Percentiles rank a stretch among this genome's conserved stretches.
These are phyloP conservation scores for Trichoderma brevicompactum DNA, from an alignment of 2,329 filamentous ascomycete species.

Conservation along the genomic window DNA sequence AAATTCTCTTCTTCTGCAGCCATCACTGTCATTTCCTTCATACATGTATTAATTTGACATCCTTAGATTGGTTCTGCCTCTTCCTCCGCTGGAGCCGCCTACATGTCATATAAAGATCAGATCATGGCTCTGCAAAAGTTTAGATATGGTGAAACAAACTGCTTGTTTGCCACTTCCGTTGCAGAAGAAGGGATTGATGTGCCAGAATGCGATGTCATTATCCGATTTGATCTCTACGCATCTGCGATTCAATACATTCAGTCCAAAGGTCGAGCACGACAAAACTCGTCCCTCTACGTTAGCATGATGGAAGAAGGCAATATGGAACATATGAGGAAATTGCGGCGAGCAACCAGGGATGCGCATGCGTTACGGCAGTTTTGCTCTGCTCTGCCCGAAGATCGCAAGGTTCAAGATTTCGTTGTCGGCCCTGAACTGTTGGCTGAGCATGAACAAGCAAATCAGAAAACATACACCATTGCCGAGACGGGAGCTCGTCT, in stretches of 20 bases:
- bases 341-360: constrained; percentile 64
- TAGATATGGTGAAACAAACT: constrained; percentile 62
- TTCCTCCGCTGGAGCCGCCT: constrained; percentile 55
- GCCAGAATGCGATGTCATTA: constrained; percentile 67
- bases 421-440: constrained; percentile 30
- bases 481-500: constrained; percentile 73
- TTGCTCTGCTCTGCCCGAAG: constrained; percentile 73
- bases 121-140: constrained; percentile 72
- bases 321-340: constrained; percentile 56
- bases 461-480: constrained; percentile 62
- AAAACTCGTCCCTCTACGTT: constrained; percentile 76
- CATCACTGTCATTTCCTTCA: no score
- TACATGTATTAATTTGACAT: neutral
- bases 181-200: constrained; percentile 71
- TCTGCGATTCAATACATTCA: constrained; percentile 97
- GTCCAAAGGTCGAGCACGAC: constrained; percentile 84
- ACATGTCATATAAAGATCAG: constrained; percentile 74
- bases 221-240: constrained; percentile 82
- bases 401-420: constrained; percentile 58
- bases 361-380: constrained; percentile 72
- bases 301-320: constrained; percentile 82
- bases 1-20: neutral
- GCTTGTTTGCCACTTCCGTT: constrained; percentile 68
- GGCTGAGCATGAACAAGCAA: constrained; percentile 33
- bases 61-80: constrained; percentile 41